Conservation (phyloP, 192 early-diverging fungal species). For the Umbelopsis sp. region DNA sequence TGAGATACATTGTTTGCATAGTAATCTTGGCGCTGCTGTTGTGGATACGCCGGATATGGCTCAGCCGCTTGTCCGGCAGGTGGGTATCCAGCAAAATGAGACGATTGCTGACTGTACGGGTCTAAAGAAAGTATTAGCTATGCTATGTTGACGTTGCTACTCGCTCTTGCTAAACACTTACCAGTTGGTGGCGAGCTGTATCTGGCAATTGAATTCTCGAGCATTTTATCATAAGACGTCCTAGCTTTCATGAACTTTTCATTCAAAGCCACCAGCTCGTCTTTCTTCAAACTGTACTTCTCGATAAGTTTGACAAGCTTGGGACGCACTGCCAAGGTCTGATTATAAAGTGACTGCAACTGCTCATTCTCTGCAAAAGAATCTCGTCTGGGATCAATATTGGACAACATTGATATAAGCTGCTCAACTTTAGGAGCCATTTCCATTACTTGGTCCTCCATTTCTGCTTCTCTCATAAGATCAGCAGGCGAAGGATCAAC, state of each 20-base stretch:
- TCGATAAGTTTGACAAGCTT: constrained; percentile 87
- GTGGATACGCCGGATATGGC: constrained; percentile 27
- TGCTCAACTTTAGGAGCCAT: constrained; percentile 77
- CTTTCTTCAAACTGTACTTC: constrained; percentile 82
- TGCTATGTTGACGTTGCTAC: neutral
- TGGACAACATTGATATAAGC: constrained; percentile 73
- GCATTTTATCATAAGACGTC: constrained; percentile 73
- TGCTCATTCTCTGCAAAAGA: constrained; percentile 88
- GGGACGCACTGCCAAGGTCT: constrained; percentile 80
- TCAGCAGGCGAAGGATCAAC: constrained; percentile 61
- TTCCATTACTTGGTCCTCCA: constrained; percentile 69
- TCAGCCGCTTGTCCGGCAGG: constrained; percentile 17
- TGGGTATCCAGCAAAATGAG: constrained; percentile 27
- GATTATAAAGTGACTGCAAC: constrained; percentile 80
- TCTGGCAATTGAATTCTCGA: constrained; percentile 65
- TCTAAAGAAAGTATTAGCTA: neutral
- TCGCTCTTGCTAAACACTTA: neutral
- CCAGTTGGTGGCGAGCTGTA: constrained; percentile 46
- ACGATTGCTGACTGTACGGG: constrained; percentile 32
- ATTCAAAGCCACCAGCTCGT: constrained; percentile 72
- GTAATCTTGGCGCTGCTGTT: constrained; percentile 24
- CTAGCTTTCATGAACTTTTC: constrained; percentile 74
- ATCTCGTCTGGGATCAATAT: constrained; percentile 79
- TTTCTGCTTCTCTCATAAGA: constrained; percentile 56
- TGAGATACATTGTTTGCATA: neutral